Evolutionary conservation across 805 yeast genomes (phyloP).

Genomic region (Candida fluviatilis): DNA sequence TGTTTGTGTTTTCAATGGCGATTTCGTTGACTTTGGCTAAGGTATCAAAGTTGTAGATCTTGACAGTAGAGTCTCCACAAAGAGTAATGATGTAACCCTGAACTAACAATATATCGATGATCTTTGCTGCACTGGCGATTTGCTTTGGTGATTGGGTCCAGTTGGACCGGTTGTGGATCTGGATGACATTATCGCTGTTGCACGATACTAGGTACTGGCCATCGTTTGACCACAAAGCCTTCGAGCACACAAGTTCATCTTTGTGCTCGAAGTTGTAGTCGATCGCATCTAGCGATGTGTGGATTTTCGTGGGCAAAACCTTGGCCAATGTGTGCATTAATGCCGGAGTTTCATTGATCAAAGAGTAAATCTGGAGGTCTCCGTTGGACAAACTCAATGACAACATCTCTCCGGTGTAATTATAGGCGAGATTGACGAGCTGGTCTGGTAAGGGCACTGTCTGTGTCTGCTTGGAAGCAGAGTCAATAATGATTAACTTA

Average conservation of each 20-base stretch:
- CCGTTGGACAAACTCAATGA: slow-evolving; percentile 62
- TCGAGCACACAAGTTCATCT: slow-evolving; percentile 46
- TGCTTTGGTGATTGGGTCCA: slow-evolving; percentile 17
- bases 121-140: slow-evolving; percentile 5
- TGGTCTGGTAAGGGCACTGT: slow-evolving; percentile 48
- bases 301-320: slow-evolving; percentile 35
- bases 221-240: slow-evolving; percentile 64
- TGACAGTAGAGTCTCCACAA: slow-evolving; percentile 43
- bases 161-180: slow-evolving; percentile 39
- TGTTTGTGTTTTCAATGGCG: slow-evolving; percentile 21
- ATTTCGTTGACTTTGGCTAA: slow-evolving; percentile 21
- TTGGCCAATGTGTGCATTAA: slow-evolving; percentile 42
- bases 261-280: slow-evolving; percentile 40
- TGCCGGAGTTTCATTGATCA: slow-evolving; percentile 52
- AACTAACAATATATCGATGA: slow-evolving; percentile 9
- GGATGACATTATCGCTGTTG: slow-evolving; percentile 37
- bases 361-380: slow-evolving; percentile 49
- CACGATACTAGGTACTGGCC: slow-evolving; percentile 69
- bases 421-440: slow-evolving; percentile 52
- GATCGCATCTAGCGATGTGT: slow-evolving; percentile 28
- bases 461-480: slow-evolving; percentile 24
- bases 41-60: slow-evolving; percentile 51
- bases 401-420: slow-evolving; percentile 50
- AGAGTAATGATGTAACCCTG: slow-evolving; percentile 1
- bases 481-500: slow-evolving; percentile 47